Conservation (phyloP, 306 rosid species). For the Pyrus bretschneideri region DNA sequence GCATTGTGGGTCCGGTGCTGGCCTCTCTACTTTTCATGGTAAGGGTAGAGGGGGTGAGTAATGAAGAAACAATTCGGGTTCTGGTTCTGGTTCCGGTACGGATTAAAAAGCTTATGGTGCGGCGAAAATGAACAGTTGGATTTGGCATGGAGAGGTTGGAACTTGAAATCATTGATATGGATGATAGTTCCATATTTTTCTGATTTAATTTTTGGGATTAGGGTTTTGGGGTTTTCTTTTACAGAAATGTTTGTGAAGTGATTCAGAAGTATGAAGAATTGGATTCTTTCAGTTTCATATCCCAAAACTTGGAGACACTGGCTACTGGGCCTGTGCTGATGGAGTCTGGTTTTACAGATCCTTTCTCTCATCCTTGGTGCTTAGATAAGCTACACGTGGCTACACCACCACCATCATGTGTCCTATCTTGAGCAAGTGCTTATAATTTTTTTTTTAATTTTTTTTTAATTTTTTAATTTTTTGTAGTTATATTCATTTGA, state of each 20-base stretch:
- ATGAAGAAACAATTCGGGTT: conserved; percentile 13
- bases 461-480: too few relatives aligned
- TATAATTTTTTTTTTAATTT: too few relatives aligned
- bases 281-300: too few relatives aligned
- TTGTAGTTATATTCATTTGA: too few relatives aligned
- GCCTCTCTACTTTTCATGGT: not conserved
- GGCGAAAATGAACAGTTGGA: not conserved
- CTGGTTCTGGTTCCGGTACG: not conserved
- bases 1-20: conserved; percentile 16
- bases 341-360: too few relatives aligned
- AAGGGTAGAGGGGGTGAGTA: conserved; percentile 4
- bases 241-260: not conserved
- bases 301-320: not conserved
- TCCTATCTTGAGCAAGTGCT: too few relatives aligned
- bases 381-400: conserved; percentile 19
- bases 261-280: not conserved
- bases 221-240: not conserved
- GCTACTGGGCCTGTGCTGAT: too few relatives aligned
- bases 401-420: not conserved
- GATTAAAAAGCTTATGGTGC: too few relatives aligned
- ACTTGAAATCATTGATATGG: conserved; percentile 1
- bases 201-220: too few relatives aligned
- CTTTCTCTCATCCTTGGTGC: too few relatives aligned
- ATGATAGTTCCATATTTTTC: conserved; percentile 12
- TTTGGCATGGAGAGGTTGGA: not conserved